A percentile compares a stretch with the other conserved stretches of the same genome.
These are phyloP conservation scores for Sapria himalayana DNA, from an alignment of 345 rosid species.

Conservation along the genomic window DNA sequence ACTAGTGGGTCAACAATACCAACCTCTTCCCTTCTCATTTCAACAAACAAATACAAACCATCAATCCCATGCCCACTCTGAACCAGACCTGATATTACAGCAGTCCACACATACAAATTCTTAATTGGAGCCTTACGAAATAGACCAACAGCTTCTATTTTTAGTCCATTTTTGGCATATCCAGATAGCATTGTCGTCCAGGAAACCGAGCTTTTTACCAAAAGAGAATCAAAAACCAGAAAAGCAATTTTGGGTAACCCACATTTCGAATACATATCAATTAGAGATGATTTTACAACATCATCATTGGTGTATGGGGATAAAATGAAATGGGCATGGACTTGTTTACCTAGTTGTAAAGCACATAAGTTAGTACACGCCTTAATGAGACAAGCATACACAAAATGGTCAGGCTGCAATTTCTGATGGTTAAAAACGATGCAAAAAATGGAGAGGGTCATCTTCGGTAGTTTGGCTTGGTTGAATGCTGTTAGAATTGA, in stretches of 20 bases:
- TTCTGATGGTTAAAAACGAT: conserved; percentile 12
- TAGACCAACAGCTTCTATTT: conserved; percentile 29
- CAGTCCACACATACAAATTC: conserved; percentile 51
- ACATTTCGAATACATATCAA: conserved; percentile 61
- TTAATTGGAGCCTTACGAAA: conserved; percentile 19
- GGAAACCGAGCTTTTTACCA: conserved; percentile 24
- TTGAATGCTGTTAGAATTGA: conserved; percentile 47
- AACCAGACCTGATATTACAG: conserved; percentile 56
- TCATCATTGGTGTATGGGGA: conserved; percentile 31
- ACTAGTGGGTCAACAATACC: conserved; percentile 55
- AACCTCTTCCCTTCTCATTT: conserved; percentile 55
- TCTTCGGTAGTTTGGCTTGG: conserved; percentile 23
- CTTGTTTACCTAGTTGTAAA: conserved; percentile 35
- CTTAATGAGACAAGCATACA: conserved; percentile 34
- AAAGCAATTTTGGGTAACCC: conserved; percentile 22
- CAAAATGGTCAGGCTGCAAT: conserved; percentile 46
- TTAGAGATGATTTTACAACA: conserved; percentile 53
- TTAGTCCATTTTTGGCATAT: conserved; percentile 44
- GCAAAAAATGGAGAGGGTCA: conserved; percentile 27
- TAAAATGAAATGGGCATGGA: conserved; percentile 27
- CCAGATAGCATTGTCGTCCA: conserved; percentile 50
- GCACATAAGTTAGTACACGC: conserved; percentile 41
- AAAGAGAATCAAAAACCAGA: conserved; percentile 31
- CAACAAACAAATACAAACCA: conserved; percentile 25
- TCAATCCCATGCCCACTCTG: conserved; percentile 45